Evolutionary conservation across 2,329 filamentous ascomycete species (phyloP), one percentile per base, ranked within the genome.

Genomic region (Xylogone sp.): DNA sequence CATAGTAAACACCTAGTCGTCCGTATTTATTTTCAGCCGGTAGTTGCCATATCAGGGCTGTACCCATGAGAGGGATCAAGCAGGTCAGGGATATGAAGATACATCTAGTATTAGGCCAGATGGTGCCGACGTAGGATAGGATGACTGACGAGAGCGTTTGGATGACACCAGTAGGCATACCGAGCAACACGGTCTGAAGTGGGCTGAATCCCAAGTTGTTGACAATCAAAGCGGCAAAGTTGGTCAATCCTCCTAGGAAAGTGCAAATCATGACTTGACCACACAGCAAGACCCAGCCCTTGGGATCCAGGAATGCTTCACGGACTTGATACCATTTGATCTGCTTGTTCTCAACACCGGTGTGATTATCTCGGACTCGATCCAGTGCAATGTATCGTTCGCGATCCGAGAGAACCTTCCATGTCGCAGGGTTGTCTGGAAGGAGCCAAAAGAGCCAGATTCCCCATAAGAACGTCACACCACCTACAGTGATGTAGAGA

Each of bases 341-440:
- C 51, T 71, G 71, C 53, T 69, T 72, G 59, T 70, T 77, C 50
- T 72, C 67, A 29, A 81, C 73, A 22, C 79, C 78, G 2, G 76
- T 81, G 65, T 80, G 73, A 64, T 82, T 81, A 48, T 75, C 69
- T 34, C 71, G 75, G 49, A 81, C 71, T 49, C 77, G 74, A 63
- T 75, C 74, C 29, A 78, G 65, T 4, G 78, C 67, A 1, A 69
- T 71, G 4, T 74, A 69, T 54, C 69, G 68, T 56, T 74, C 70
- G 18, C 53, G 56, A 27, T 69, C 62, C 1, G 60, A 66, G 19
- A 73, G 54, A 62, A 68, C 73, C 8, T 47, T 42, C 3, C 75
- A 71, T 48, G 69, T 63, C 61, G 77, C 72, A 1, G 74, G 75
- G 3, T 69, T 73, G 58, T 77, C 75, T 0, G 77, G 76, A 21